Conservation (phyloP, 2,329 filamentous ascomycete genomes). For the Dendryphion nanum region DNA sequence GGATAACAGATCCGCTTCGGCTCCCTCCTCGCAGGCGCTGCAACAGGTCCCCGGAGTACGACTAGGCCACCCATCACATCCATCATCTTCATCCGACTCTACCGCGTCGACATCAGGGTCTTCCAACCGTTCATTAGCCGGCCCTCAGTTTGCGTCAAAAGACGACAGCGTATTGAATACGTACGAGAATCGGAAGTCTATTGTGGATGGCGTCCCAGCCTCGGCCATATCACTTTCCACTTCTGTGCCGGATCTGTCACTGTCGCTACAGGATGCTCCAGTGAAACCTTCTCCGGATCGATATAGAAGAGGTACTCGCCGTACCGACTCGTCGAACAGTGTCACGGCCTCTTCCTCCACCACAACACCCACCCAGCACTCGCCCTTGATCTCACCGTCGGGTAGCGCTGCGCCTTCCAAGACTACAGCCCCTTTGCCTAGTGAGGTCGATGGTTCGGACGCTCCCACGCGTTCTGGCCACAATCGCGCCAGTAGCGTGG, state of each 20-base stretch:
- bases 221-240: slow-evolving; percentile 52
- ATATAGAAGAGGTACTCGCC: slow-evolving; percentile 69
- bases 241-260: slow-evolving; percentile 53
- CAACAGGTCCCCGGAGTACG: slow-evolving; percentile 29
- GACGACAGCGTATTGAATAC: slow-evolving; percentile 48
- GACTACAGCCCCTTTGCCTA: slow-evolving; percentile 55
- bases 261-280: slow-evolving; percentile 56
- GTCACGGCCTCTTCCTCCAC: slow-evolving; percentile 23
- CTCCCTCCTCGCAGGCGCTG: slow-evolving; percentile 50
- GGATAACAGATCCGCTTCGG: slow-evolving; percentile 56
- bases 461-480: slow-evolving; percentile 43
- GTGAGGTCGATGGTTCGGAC: slow-evolving; percentile 42
- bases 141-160: slow-evolving; percentile 41
- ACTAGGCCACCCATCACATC: slow-evolving; percentile 36
- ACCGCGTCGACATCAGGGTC: slow-evolving; percentile 50
- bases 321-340: slow-evolving; percentile 49
- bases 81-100: slow-evolving; percentile 43
- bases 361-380: slow-evolving; percentile 31
- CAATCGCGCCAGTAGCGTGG: slow-evolving; percentile 61
- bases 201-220: slow-evolving; percentile 38
- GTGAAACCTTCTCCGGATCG: slow-evolving; percentile 75
- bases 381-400: slow-evolving; percentile 33
- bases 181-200: slow-evolving; percentile 38
- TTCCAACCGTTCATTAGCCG: slow-evolving; percentile 47
- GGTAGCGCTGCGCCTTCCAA: slow-evolving; percentile 52